A percentile compares a stretch with the other conserved stretches of the same genome.
Evolutionary conservation across 2,329 filamentous ascomycete genomes (phyloP).

Genomic region (Fusarium pilosicola): DNA sequence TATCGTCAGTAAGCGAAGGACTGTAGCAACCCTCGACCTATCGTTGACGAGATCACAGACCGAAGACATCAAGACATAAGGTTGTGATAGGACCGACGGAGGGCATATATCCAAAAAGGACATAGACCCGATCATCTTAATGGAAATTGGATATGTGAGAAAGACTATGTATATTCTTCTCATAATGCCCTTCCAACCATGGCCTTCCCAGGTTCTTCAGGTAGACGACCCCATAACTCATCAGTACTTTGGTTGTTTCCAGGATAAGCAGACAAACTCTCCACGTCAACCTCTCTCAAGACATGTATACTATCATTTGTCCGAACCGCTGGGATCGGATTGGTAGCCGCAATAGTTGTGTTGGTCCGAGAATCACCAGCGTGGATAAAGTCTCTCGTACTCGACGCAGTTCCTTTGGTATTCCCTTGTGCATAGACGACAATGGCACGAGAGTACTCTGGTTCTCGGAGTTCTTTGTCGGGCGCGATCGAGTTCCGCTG

Average conservation of each 20-base stretch:
- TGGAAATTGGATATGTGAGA: neutral
- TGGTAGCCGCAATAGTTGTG: slow-evolving; percentile 2
- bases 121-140: neutral
- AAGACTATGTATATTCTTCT: no score
- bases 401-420: neutral
- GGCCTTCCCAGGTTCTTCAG: neutral
- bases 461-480: neutral
- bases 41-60: neutral
- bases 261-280: slow-evolving; percentile 7
- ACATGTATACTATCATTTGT: slow-evolving; percentile 20
- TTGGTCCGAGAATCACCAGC: neutral
- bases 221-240: slow-evolving; percentile 2
- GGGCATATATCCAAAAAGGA: neutral
- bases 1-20: neutral
- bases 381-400: neutral
- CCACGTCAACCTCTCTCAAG: slow-evolving; percentile 22
- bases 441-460: slow-evolving; percentile 11
- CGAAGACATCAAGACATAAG: no score
- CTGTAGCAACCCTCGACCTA: neutral
- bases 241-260: slow-evolving; percentile 21
- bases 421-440: neutral
- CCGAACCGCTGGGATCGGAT: neutral
- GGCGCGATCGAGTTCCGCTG: neutral
- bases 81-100: neutral
- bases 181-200: neutral